A percentile compares a stretch with the other conserved stretches of the same genome.
phyloP scores from a whole-genome alignment of 345 rosid genomes.

The Citrus sinensis region DNA sequence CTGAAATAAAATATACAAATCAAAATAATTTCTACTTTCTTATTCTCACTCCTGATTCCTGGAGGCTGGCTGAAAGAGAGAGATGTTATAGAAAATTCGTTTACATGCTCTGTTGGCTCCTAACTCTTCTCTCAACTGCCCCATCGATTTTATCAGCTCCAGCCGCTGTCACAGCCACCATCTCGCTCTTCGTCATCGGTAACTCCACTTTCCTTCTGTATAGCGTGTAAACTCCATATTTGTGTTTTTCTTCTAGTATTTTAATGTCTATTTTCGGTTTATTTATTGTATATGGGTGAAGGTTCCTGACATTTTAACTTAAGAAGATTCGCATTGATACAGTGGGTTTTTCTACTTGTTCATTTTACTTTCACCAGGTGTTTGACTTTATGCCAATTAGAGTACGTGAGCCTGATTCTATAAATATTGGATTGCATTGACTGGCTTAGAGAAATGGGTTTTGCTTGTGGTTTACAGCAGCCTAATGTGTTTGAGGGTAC shows the following conservation, averaged over 20 bases:
- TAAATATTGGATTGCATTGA: background rate
- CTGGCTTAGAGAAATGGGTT: constrained; percentile 45
- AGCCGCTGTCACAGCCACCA: background rate
- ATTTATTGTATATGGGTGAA: background rate
- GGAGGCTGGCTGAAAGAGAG: background rate
- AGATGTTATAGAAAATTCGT: background rate
- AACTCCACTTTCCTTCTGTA: constrained; percentile 4
- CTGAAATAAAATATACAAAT: too few species aligned
- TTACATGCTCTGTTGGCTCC: background rate
- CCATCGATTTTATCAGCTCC: constrained; percentile 17
- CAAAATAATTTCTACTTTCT: background rate
- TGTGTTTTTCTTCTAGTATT: background rate
- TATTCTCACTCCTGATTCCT: background rate
- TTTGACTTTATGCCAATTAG: constrained; percentile 32
- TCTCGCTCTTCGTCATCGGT: constrained; percentile 34
- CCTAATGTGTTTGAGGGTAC: constrained; percentile 37
- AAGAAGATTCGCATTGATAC: background rate
- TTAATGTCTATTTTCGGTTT: background rate
- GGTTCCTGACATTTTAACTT: background rate
- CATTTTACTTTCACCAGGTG: constrained; percentile 30
- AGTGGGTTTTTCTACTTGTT: background rate
- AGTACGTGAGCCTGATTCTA: constrained; percentile 15
- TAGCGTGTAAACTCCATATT: background rate
- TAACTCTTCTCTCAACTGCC: constrained; percentile 18
- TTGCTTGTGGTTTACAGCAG: constrained; percentile 46